These are phyloP conservation scores for Micractinium sp. DNA, from an alignment of 139 green algal genomes.

Conservation along the genomic window DNA sequence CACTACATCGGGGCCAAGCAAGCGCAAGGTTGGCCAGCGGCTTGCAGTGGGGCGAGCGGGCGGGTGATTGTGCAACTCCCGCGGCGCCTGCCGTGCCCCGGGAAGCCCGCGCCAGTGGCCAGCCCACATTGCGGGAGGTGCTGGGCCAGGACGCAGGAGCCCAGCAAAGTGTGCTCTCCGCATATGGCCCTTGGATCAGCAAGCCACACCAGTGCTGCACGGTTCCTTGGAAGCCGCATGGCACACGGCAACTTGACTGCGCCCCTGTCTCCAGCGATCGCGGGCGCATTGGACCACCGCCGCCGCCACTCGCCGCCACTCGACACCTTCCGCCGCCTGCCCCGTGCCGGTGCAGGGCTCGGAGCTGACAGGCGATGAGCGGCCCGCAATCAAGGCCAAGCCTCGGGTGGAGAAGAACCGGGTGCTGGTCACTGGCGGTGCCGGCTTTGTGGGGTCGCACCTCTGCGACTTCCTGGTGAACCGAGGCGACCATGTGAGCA, in stretches of 20 bases:
- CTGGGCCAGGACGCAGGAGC: no score
- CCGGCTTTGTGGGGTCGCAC: constrained; percentile 97
- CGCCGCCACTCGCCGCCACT: neutral
- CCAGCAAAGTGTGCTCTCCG: neutral
- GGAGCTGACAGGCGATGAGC: constrained; percentile 31
- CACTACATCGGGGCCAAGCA: constrained; percentile 10
- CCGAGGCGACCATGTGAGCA: constrained; percentile 85
- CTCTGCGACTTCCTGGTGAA: constrained; percentile 93
- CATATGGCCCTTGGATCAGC: neutral
- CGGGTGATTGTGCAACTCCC: no score
- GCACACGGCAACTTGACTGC: neutral
- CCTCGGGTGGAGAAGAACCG: constrained; percentile 82
- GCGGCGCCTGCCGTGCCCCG: no score
- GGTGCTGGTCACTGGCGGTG: constrained; percentile 94
- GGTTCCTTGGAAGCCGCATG: no score
- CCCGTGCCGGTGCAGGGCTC: neutral
- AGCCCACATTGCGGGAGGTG: no score
- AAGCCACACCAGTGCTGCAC: neutral
- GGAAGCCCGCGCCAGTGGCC: no score
- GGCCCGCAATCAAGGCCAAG: constrained; percentile 83
- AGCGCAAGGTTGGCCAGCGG: constrained; percentile 18
- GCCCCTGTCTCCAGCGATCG: neutral
- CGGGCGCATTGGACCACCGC: neutral
- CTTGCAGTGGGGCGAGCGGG: no score
- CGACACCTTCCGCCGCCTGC: neutral